These are phyloP conservation scores for Ogataea hybrid DNA, from an alignment of 1,139 yeast species.

Conservation along the genomic window DNA sequence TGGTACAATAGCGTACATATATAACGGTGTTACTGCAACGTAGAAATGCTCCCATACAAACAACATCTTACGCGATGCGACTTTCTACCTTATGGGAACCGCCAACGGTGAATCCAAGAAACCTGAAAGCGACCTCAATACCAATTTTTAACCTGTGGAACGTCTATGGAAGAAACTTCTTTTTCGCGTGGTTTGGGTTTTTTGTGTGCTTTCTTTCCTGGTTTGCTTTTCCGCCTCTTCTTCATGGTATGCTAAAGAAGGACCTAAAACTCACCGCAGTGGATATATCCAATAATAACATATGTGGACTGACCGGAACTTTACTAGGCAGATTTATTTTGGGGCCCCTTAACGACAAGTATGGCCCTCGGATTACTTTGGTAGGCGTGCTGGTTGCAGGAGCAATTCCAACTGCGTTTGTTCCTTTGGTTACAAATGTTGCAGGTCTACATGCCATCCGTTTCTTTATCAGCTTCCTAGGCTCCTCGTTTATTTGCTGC, in stretches of 20 bases:
- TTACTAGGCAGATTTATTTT: conserved; percentile 31
- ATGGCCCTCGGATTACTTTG: conserved; percentile 35
- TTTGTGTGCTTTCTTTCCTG: conserved; percentile 36
- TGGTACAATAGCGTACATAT: no score
- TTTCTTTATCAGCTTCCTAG: conserved; percentile 56
- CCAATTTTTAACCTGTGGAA: conserved; percentile 32
- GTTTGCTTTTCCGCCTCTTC: conserved; percentile 37
- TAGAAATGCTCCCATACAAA: no score
- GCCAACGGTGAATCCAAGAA: conserved; percentile 32
- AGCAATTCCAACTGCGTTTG: conserved; percentile 35
- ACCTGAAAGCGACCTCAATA: conserved; percentile 30
- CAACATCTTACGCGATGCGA: not conserved
- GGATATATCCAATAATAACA: conserved; percentile 34
- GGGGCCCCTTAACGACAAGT: conserved; percentile 34
- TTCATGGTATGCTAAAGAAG: conserved; percentile 26
- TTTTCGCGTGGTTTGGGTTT: conserved; percentile 35
- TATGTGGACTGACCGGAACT: conserved; percentile 34
- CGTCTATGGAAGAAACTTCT: conserved; percentile 31
- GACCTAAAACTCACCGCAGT: conserved; percentile 30
- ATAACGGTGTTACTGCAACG: no score
- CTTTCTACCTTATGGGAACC: conserved; percentile 22
- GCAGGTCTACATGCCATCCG: conserved; percentile 40
- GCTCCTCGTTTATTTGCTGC: conserved; percentile 29
- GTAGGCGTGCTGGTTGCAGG: conserved; percentile 30
- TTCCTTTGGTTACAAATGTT: conserved; percentile 37